phyloP scores from a whole-genome alignment of 495 filamentous ascomycete species.

The Penicillium egyptiacum region DNA sequence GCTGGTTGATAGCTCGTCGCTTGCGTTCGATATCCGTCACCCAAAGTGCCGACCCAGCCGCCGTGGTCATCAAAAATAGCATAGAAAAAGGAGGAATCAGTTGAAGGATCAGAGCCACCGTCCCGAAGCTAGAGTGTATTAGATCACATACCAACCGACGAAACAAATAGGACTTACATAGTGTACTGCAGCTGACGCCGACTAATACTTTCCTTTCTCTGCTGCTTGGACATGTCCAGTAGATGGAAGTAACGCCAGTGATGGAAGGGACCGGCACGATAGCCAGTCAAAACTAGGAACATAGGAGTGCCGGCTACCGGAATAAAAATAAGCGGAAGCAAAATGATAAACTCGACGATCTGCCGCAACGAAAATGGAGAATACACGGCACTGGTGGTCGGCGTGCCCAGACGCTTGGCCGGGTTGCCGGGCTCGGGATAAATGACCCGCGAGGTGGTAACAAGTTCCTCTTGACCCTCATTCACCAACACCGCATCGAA shows the following conservation, averaged over 20 bases:
- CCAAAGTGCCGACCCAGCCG: slow-evolving; percentile 64
- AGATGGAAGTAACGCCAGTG: slow-evolving; percentile 68
- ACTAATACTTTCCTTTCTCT: slow-evolving; percentile 55
- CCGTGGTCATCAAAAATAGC: slow-evolving; percentile 66
- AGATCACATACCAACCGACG: slow-evolving; percentile 2
- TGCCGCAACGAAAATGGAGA: slow-evolving; percentile 71
- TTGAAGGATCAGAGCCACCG: slow-evolving; percentile 59
- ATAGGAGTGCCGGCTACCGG: slow-evolving; percentile 62
- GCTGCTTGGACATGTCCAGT: slow-evolving; percentile 54
- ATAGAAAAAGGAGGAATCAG: slow-evolving; percentile 63
- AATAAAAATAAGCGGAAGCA: slow-evolving; percentile 66
- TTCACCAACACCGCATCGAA: slow-evolving; percentile 64
- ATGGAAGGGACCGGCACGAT: slow-evolving; percentile 63
- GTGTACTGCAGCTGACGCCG: slow-evolving; percentile 59
- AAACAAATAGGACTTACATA: slow-evolving; percentile 43
- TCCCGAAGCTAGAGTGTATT: slow-evolving; percentile 52
- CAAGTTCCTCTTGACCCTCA: slow-evolving; percentile 57
- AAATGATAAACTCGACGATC: slow-evolving; percentile 72
- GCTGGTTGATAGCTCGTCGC: slow-evolving; percentile 32
- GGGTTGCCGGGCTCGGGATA: slow-evolving; percentile 53
- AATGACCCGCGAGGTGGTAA: slow-evolving; percentile 54
- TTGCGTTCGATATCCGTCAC: slow-evolving; percentile 56
- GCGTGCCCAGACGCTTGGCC: slow-evolving; percentile 57
- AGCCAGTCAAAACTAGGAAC: slow-evolving; percentile 63
- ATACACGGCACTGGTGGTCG: slow-evolving; percentile 57